Evolutionary conservation across 1,284 basidiomycete species (phyloP).

Genomic region (Leccinum pachyderme): DNA sequence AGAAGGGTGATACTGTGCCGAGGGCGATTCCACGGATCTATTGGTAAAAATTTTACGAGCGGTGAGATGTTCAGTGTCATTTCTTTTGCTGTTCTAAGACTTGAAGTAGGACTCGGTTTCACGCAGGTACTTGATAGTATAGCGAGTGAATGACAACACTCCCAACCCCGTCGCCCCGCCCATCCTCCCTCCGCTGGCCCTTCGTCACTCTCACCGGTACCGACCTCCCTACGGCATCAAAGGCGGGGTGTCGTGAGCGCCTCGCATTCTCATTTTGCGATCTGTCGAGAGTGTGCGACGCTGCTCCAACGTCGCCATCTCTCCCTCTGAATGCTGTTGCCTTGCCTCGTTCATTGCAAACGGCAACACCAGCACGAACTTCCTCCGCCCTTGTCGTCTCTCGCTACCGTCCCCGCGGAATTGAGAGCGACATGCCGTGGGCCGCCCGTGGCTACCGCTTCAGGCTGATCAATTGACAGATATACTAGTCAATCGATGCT

Average conservation of each 20-base stretch:
- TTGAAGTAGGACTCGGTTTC: not conserved
- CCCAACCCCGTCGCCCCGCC: no score
- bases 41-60: not conserved
- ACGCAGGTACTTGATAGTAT: not conserved
- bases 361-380: no score
- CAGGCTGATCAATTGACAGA: not conserved
- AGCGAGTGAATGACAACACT: not conserved
- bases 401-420: not conserved
- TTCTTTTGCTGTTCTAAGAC: no score
- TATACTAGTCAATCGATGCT: not conserved
- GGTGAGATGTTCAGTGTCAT: no score
- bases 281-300: not conserved
- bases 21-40: not conserved
- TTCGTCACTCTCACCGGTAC: no score
- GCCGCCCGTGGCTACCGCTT: not conserved
- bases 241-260: no score
- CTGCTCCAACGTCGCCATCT: not conserved
- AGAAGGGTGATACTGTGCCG: not conserved
- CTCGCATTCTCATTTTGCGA: no score
- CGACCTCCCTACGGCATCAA: not conserved
- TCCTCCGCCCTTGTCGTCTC: no score
- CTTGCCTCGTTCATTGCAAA: no score
- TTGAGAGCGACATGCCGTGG: not conserved
- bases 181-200: no score
- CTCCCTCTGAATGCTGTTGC: no score